Base-by-base conservation (phyloP, 176 grass and related monocot species). In the Lolium rigidum region DNA sequence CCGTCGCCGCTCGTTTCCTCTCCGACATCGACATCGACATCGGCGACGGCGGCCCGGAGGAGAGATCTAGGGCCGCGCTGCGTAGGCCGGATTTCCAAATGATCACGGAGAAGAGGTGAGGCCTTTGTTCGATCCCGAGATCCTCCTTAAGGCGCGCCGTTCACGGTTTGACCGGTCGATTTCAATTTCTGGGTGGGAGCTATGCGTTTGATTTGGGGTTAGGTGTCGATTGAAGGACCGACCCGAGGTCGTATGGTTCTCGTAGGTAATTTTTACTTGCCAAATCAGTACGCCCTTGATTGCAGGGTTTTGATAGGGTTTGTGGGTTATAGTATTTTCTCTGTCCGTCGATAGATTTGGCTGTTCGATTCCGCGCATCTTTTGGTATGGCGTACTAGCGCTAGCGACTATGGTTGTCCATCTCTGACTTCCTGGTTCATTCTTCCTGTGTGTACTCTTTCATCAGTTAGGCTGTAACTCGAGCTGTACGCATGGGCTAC, bases 271-370 rank as follows among this genome's bases (percentile, higher is more conserved):
- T 63, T 4, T 25, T 13, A 63, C 22, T 59, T 0, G 6, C 20
- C 4, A 41, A 41, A 41, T 41, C 39, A 0, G 56, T 7, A 16
- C 35, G 17, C 18, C n/a, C n/a, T 80, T 28, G 41, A 73, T 62
- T 46, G 12, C 22, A 20, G 37, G 84, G 38, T 26, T 71, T 86
- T 38, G 65, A 52, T 61, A 80, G 85, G 85, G 44, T 81, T 61
- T 52, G 68, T 28, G n/a, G 70, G 21, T 4, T 49, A 41, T 41
- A 41, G 6, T 3, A 41, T 16, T 74, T 41, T 41, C 39, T 41
- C 39, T 41, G 39, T 41, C 39, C 39, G n/a, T n/a, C n/a, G n/a
- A n/a, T n/a, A 7, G 31, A 85, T 44, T 41, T 1, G 7, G 15
- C 9, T n/a, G n/a, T n/a, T n/a, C n/a, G n/a, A 41, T 41, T 41